Evolutionary conservation across 768 basidiomycete genomes (phyloP).

Genomic region (Russula virescens): DNA sequence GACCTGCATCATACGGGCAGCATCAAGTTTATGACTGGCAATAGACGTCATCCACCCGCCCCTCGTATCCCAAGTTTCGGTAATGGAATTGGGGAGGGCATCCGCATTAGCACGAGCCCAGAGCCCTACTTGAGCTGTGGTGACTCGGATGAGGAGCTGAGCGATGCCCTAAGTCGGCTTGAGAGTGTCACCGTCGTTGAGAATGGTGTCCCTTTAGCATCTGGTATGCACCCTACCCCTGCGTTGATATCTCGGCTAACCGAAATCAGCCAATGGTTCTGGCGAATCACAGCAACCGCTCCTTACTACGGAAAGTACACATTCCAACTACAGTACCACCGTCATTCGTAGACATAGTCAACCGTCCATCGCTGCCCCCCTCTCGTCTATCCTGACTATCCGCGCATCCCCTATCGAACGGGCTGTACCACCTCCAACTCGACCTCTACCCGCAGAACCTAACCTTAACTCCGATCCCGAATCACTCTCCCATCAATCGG

Average conservation of each 20-base stretch:
- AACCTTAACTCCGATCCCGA: conserved; percentile 15
- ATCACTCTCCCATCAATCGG: conserved; percentile 1
- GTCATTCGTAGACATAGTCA: conserved; percentile 52
- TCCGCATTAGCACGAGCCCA: conserved; percentile 35
- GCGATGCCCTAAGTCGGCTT: conserved; percentile 52
- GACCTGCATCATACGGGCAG: conserved; percentile 76
- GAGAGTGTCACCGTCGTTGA: conserved; percentile 47
- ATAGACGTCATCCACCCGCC: conserved; percentile 49
- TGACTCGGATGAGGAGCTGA: conserved; percentile 63
- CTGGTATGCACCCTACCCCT: conserved; percentile 17
- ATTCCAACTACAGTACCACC: conserved; percentile 64
- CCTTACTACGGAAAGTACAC: conserved; percentile 40
- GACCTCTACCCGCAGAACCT: conserved; percentile 22
- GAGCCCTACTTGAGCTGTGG: conserved; percentile 39
- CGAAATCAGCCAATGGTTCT: conserved; percentile 1
- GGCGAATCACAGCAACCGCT: conserved; percentile 41
- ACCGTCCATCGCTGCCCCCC: conserved; percentile 29
- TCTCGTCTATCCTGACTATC: conserved; percentile 52
- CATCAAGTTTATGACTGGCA: conserved; percentile 72
- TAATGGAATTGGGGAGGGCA: conserved; percentile 57
- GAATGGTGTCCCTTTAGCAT: conserved; percentile 24
- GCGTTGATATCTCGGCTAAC: neutral
- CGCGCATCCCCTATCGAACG: conserved; percentile 24
- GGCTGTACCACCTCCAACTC: neutral
- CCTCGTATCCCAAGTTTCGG: conserved; percentile 90